A percentile compares a stretch with the other conserved stretches of the same genome.
Conservation (phyloP, 2,329 filamentous ascomycete species). For the Volutella citrinella region DNA sequence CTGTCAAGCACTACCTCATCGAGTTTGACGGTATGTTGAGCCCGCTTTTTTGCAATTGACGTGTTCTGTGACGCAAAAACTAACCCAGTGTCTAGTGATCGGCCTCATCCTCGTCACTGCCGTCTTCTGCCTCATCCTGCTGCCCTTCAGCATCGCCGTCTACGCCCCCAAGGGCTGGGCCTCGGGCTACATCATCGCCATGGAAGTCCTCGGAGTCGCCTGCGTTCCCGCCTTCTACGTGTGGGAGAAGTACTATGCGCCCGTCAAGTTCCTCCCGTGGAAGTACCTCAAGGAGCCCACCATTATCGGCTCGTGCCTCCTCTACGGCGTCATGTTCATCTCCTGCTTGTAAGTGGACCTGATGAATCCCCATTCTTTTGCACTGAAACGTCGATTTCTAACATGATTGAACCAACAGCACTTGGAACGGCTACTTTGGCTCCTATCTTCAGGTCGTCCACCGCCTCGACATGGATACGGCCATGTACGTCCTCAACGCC, state of each 20-base stretch:
- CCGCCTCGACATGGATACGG: conserved; percentile 33
- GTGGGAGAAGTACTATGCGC: conserved; percentile 55
- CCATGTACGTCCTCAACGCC: conserved; percentile 42
- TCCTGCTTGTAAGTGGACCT: conserved; percentile 36
- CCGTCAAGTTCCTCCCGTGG: conserved; percentile 55
- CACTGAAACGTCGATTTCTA: conserved; percentile 5
- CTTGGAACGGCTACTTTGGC: conserved; percentile 47
- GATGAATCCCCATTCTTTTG: not conserved
- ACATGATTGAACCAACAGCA: conserved; percentile 2
- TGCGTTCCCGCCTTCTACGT: conserved; percentile 47
- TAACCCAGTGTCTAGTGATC: conserved; percentile 41
- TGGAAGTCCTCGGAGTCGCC: conserved; percentile 49
- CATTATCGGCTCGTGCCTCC: conserved; percentile 44
- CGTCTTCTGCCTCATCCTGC: conserved; percentile 49
- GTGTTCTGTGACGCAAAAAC: too few relatives aligned
- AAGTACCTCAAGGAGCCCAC: conserved; percentile 47
- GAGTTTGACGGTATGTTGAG: conserved; percentile 58
- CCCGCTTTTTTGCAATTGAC: too few relatives aligned
- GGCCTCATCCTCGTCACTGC: conserved; percentile 51
- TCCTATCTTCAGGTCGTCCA: conserved; percentile 50
- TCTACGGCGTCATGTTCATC: conserved; percentile 38
- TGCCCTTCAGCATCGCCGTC: conserved; percentile 55
- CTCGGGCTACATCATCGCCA: conserved; percentile 47
- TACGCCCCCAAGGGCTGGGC: conserved; percentile 43
- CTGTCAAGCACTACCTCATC: conserved; percentile 48